phyloP scores from a whole-genome alignment of 441 rosid species.

The Eutrema salsugineum region DNA sequence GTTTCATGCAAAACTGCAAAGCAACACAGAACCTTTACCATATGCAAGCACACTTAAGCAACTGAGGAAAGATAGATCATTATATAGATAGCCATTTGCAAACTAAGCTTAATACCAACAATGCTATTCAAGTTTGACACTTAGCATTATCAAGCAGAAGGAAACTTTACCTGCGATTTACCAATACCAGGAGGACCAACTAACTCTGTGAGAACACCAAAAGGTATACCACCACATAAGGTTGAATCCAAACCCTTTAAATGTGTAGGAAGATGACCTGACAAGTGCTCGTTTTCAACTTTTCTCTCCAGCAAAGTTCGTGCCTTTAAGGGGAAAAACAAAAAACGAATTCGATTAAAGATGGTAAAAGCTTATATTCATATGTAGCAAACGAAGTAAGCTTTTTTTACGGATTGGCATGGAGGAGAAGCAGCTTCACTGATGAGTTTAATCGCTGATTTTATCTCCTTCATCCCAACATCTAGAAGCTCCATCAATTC shows the following conservation, averaged over 20 bases:
- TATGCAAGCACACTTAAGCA: conserved; percentile 3
- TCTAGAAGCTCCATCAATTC: conserved; percentile 75
- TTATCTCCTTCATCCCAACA: conserved; percentile 53
- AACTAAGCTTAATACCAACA: too few relatives aligned
- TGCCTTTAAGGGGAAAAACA: conserved; percentile 34
- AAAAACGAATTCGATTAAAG: not conserved
- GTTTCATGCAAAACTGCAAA: conserved; percentile 78
- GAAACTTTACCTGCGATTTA: conserved; percentile 68
- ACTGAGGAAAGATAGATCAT: not conserved
- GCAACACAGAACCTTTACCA: not conserved
- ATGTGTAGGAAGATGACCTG: conserved; percentile 74
- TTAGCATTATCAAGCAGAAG: too few relatives aligned
- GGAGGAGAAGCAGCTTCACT: conserved; percentile 70
- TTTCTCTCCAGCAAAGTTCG: conserved; percentile 53
- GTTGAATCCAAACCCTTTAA: conserved; percentile 77
- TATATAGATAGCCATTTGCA: too few relatives aligned
- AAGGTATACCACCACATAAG: conserved; percentile 82
- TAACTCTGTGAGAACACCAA: conserved; percentile 81
- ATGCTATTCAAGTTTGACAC: too few relatives aligned
- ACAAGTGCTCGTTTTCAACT: conserved; percentile 41
- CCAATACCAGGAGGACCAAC: conserved; percentile 95
- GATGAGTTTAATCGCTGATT: conserved; percentile 53
- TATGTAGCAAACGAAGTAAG: not conserved
- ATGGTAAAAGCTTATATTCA: not conserved
- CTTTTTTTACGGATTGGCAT: conserved; percentile 62